Base-by-base conservation (phyloP, 1,284 basidiomycete species). In the Sanghuangporus weigelae region DNA sequence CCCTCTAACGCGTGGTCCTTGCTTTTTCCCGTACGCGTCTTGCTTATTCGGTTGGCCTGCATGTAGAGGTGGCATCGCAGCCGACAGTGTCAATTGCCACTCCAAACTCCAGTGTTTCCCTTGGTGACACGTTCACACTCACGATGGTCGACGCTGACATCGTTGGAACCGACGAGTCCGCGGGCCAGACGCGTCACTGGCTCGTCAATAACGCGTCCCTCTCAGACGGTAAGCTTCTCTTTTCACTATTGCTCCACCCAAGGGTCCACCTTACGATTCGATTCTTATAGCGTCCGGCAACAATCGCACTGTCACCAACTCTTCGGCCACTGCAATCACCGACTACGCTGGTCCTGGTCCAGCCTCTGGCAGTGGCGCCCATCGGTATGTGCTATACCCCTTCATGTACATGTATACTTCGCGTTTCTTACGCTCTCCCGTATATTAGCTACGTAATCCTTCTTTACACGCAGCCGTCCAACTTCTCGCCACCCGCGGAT, bases 331-430 rank as follows among this genome's bases (percentile, higher is more conserved):
- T 40, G 76, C 76, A 50, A 81, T 89, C 71, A 92, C 88, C 21
- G 74, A 78, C 60, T 94, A 93, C 73, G 85, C 86, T 62, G 88
- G 89, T 39, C 92, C 92, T 59, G 83, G 80, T 66, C 91, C 90
- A 60, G 77, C 85, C 31, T 71, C 77, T 40, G 88, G 88, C 53
- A 84, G 81, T 66, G 90, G 89, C 53, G 78, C 89, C 64, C 90
- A 92, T 75, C 83, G 88, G 82, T 87, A 69, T 58, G 75, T 69
- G 65, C 38, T 31, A 14, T 62, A 57, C 7, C 23, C 40, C 44
- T 23, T 58, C 21, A 19, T 19, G n/a, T 40, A 38, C 46, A 38
- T 16, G 46, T 50, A 42, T 23, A 65, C 38, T 23, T 42, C n/a
- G 40, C n/a, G 4, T 42, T 42, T 42, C 40, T 42, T n/a, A 12